These are phyloP conservation scores for Suillus tomentosus DNA, from an alignment of 768 basidiomycete genomes.

Conservation along the genomic window DNA sequence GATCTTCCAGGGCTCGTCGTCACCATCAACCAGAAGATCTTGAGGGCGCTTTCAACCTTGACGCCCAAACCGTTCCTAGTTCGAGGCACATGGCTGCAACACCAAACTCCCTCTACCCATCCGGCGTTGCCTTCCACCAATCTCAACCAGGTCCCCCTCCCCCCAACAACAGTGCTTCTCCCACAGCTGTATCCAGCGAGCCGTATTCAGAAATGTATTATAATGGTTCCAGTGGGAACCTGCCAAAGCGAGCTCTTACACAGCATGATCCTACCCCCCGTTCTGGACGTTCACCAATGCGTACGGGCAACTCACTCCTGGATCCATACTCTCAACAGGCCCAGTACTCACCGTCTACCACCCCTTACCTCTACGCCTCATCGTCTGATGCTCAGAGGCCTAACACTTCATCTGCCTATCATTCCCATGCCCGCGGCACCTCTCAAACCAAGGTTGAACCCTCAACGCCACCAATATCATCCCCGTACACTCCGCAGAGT, in stretches of 20 bases:
- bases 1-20: conserved; percentile 53
- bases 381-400: conserved; percentile 43
- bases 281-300: conserved; percentile 62
- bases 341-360: conserved; percentile 57
- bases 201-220: conserved; percentile 65
- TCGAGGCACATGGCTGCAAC: conserved; percentile 31
- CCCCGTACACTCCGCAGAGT: conserved; percentile 60
- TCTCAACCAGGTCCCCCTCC: conserved; percentile 41
- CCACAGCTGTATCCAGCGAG: conserved; percentile 39
- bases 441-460: conserved; percentile 58
- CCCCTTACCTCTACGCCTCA: conserved; percentile 45
- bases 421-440: conserved; percentile 56
- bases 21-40: conserved; percentile 73
- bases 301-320: conserved; percentile 54
- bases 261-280: conserved; percentile 56
- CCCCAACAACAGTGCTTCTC: conserved; percentile 38
- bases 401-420: conserved; percentile 44
- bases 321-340: conserved; percentile 75
- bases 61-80: conserved; percentile 24
- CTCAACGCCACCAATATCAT: conserved; percentile 47
- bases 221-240: conserved; percentile 46
- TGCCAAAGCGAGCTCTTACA: conserved; percentile 57
- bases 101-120: conserved; percentile 55
- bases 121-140: conserved; percentile 61
- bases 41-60: conserved; percentile 51